Base-by-base conservation (phyloP, 2,329 filamentous ascomycete species). In the Monosporascus sp. region DNA sequence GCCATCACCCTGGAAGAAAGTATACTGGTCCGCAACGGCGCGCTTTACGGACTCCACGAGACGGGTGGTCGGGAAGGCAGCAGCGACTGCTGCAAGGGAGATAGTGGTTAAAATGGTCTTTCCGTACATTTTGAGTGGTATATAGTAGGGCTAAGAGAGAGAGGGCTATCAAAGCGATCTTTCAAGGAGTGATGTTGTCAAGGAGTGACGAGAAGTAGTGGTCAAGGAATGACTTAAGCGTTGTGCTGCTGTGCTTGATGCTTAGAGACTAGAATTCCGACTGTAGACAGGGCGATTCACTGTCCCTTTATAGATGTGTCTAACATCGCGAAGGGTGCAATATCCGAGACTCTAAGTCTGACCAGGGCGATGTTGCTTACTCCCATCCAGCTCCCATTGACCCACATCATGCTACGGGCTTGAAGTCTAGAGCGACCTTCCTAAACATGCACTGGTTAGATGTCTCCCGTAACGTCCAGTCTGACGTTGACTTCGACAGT, bases 21-120 rank as follows among this genome's bases (percentile, higher is more conserved):
- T 48, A 43, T 58, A 58, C n/a, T 20, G 41, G 75, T 71, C 43
- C 79, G 77, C 52, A 78, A 76, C 65, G 84, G 83, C 80, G 64
- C 85, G 83, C 73, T 94, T 94, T 57, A 90, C 88, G 37, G 79
- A 75, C 71, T 93, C 88, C 60, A 92, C 74, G 20, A 81, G 73
- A 54, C 20, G 50, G 19, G 45, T 50, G 36, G 55, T 37, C 26
- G 47, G 36, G 31, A 22, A 3, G 31, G 47, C 31, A 17, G 20
- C 8, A n/a, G 31, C 26, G 8, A 38, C 47, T n/a, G 47, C 47
- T n/a, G 47, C 47, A 16, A 38, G 47, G 36, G 36, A n/a, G n/a
- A 19, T 17, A 8, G 11, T n/a, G n/a, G 47, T 27, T 3, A 46
- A 7, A 46, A 24, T 3, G 5, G 26, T 14, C 43, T 46, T 46